Evolutionary conservation across 352 stramenopile genomes (phyloP).

Genomic region (Phytophthora macrochlamydospora): DNA sequence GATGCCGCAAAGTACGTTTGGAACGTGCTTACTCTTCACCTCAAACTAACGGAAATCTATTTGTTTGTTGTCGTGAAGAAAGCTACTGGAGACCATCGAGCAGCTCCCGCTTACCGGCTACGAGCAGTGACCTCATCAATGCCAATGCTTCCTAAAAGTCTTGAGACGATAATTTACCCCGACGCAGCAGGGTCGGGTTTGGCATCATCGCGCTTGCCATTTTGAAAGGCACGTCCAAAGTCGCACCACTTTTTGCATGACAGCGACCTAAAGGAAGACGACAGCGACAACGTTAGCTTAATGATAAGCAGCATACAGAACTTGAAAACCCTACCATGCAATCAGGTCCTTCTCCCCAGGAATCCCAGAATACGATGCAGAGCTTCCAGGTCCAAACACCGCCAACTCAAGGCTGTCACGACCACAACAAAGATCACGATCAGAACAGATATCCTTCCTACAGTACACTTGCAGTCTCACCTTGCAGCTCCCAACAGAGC

Average conservation of each 20-base stretch:
- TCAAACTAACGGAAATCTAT: constrained; percentile 27
- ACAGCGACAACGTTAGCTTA: neutral
- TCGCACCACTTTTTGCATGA: constrained; percentile 51
- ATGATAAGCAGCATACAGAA: neutral
- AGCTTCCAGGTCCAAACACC: constrained; percentile 43
- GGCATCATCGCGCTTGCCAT: constrained; percentile 17
- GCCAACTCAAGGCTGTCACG: constrained; percentile 47
- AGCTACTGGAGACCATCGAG: constrained; percentile 49
- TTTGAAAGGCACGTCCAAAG: constrained; percentile 31
- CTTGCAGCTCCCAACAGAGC: constrained; percentile 70
- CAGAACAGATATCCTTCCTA: neutral
- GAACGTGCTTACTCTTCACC: constrained; percentile 5
- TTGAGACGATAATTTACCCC: constrained; percentile 3
- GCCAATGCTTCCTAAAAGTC: neutral
- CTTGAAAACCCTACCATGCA: constrained; percentile 38
- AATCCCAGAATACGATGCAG: constrained; percentile 37
- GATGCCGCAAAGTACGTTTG: constrained; percentile 44
- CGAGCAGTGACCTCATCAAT: neutral
- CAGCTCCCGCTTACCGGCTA: constrained; percentile 29
- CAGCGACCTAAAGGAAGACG: constrained; percentile 35
- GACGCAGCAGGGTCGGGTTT: constrained; percentile 19
- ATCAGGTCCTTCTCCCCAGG: constrained; percentile 34
- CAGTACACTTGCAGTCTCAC: constrained; percentile 20
- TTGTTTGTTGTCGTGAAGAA: constrained; percentile 29
- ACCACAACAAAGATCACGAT: neutral